Evolutionary conservation across 495 filamentous ascomycete species (phyloP).

Genomic region (Lasiosphaeria miniovina): DNA sequence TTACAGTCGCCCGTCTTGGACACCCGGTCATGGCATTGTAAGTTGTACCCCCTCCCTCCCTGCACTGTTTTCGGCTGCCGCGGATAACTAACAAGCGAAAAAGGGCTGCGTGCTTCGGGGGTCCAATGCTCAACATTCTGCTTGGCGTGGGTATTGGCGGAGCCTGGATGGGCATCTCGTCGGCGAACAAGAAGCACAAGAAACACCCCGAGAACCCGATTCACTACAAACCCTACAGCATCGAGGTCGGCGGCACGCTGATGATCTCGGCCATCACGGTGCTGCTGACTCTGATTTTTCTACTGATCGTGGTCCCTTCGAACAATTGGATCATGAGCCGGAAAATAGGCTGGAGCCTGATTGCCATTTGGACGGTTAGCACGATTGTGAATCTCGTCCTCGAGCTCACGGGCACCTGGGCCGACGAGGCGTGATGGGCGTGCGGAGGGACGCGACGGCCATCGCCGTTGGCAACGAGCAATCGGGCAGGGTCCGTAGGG

Average conservation of each 20-base stretch:
- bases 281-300: constrained; percentile 70
- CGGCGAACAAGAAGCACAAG: constrained; percentile 50
- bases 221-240: constrained; percentile 63
- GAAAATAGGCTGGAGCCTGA: constrained; percentile 75
- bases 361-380: constrained; percentile 81
- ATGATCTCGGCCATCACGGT: constrained; percentile 78
- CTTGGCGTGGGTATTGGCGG: constrained; percentile 89
- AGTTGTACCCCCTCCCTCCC: constrained; percentile 24
- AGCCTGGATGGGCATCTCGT: constrained; percentile 72
- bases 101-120: constrained; percentile 86
- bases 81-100: constrained; percentile 10
- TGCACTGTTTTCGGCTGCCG: neutral
- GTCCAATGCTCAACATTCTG: constrained; percentile 96
- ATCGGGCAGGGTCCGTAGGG: too few relatives aligned
- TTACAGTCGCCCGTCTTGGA: constrained; percentile 88
- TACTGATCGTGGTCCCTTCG: constrained; percentile 77
- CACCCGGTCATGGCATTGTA: constrained; percentile 95
- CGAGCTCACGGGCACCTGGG: constrained; percentile 63
- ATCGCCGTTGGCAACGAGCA: too few relatives aligned
- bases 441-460: neutral
- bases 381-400: constrained; percentile 78
- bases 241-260: constrained; percentile 79
- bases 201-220: constrained; percentile 56
- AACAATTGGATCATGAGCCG: constrained; percentile 89
- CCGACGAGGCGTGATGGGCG: constrained; percentile 31